Conservation (phyloP, 2,329 filamentous ascomycete genomes). For the Fusarium proliferatum region DNA sequence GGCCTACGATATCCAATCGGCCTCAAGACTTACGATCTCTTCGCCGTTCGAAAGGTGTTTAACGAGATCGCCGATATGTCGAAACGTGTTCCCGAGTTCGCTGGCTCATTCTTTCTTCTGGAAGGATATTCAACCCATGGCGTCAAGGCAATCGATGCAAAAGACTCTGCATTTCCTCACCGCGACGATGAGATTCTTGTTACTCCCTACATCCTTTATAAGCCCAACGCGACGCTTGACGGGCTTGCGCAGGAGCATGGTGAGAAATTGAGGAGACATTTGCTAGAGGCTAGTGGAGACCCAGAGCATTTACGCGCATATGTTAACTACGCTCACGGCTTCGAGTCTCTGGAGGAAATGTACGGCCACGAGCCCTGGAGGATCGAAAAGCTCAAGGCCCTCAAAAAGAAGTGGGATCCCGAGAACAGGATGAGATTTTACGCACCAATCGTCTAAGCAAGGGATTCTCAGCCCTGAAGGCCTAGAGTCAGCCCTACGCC, state of each 20-base stretch:
- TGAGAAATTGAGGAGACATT: slow-evolving; percentile 1
- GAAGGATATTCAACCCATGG: slow-evolving; percentile 58
- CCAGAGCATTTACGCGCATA: slow-evolving; percentile 20
- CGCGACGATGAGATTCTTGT: slow-evolving; percentile 26
- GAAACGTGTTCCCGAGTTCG: slow-evolving; percentile 16
- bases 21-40: slow-evolving; percentile 50
- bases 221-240: slow-evolving; percentile 21
- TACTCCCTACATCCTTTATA: slow-evolving; percentile 18
- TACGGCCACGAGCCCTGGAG: slow-evolving; percentile 49
- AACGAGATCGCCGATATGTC: slow-evolving; percentile 46
- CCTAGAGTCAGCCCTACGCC: slow-evolving; percentile 3
- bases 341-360: slow-evolving; percentile 12
- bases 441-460: slow-evolving; percentile 34
- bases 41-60: slow-evolving; percentile 44
- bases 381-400: slow-evolving; percentile 53
- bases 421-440: slow-evolving; percentile 44
- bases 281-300: slow-evolving; percentile 17
- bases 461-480: not conserved
- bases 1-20: slow-evolving; percentile 58
- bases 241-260: slow-evolving; percentile 21
- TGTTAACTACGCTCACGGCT: slow-evolving; percentile 35
- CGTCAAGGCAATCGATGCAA: slow-evolving; percentile 7
- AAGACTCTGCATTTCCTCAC: slow-evolving; percentile 25
- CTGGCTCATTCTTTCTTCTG: slow-evolving; percentile 59
- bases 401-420: slow-evolving; percentile 62